Evolutionary conservation across 192 early-diverging fungal species (phyloP), one percentile per base, ranked within the genome.

Genomic region (Umbelopsis sp.): DNA sequence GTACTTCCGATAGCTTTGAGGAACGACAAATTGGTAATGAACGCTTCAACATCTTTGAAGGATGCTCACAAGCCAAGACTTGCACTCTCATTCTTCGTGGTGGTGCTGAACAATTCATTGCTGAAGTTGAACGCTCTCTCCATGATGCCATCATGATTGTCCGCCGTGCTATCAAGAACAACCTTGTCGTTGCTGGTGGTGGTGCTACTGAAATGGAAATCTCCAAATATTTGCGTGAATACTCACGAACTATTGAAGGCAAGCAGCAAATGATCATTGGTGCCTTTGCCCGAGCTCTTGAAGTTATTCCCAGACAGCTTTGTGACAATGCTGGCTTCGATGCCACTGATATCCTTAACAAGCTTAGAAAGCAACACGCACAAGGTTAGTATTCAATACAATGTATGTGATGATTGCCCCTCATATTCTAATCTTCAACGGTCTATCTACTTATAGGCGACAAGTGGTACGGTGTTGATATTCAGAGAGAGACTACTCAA

Each of bases 61-160:
- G 96, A 6, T 99, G 97, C 82, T 85, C 95, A 25, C 84, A 91
- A 76, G 93, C 96, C 62, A 94, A 93, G 78, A 98, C 97, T 0
- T 98, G 96, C 85, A 99, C 97, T 1, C 87, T 99, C 34, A 87
- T 99, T 43, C 84, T 99, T 32, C 89, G 97, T 69, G 97, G 97
- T 73, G 97, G 97, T 69, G 97, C 97, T 24, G 97, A 99, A 80
- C 97, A 99, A 83, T 99, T 99, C 73, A 99, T 99, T 81, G 96
- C 96, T 74, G 97, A 99, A 79, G 96, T 99, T 10, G 96, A 98
- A 84, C 86, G 97, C 71, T 91, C 89, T 76, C 84, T 99, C 81
- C 97, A 99, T 83, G 97, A 99, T 83, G 96, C 97, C 36, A 99
- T 99, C 77, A 99, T 99, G 97, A 95, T 99, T 87, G 97, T 99